phyloP scores from a whole-genome alignment of 768 basidiomycete genomes.

The Cystofilobasidium macerans region DNA sequence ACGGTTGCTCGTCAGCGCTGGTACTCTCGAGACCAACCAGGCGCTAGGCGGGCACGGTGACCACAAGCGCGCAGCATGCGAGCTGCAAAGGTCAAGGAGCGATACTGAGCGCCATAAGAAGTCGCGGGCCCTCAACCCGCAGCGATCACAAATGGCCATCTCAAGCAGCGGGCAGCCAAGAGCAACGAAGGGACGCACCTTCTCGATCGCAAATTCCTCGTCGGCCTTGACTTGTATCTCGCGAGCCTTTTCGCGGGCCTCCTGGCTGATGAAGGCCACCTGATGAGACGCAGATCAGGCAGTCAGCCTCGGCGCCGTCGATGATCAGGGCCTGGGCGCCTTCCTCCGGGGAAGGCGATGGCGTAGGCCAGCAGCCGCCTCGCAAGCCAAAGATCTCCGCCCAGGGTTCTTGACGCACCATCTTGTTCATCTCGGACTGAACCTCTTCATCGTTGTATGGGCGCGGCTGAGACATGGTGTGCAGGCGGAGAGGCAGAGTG shows the following conservation, averaged over 20 bases:
- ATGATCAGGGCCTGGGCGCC: constrained; percentile 7
- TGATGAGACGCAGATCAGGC: constrained; percentile 33
- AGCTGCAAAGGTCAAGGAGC: too few relatives aligned
- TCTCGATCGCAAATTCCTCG: constrained; percentile 98
- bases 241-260: constrained; percentile 91
- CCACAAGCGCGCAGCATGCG: too few relatives aligned
- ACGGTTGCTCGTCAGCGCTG: too few relatives aligned
- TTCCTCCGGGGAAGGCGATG: background rate
- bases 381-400: constrained; percentile 1
- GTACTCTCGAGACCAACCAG: too few relatives aligned
- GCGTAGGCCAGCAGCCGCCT: constrained; percentile 4
- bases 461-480: constrained; percentile 47
- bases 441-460: constrained; percentile 90
- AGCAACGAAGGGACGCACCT: constrained; percentile 43
- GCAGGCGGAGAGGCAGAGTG: background rate
- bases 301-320: background rate
- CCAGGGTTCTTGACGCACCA: constrained; percentile 49
- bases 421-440: constrained; percentile 94
- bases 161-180: background rate
- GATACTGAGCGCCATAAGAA: too few relatives aligned
- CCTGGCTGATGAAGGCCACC: constrained; percentile 98
- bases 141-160: too few relatives aligned
- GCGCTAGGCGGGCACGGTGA: too few relatives aligned
- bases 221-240: constrained; percentile 97
- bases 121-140: too few relatives aligned